Percentiles rank a stretch among this genome's conserved stretches.
Conservation (phyloP, 202 grass and related monocot species). For the Thinopyrum obtusiflorum region DNA sequence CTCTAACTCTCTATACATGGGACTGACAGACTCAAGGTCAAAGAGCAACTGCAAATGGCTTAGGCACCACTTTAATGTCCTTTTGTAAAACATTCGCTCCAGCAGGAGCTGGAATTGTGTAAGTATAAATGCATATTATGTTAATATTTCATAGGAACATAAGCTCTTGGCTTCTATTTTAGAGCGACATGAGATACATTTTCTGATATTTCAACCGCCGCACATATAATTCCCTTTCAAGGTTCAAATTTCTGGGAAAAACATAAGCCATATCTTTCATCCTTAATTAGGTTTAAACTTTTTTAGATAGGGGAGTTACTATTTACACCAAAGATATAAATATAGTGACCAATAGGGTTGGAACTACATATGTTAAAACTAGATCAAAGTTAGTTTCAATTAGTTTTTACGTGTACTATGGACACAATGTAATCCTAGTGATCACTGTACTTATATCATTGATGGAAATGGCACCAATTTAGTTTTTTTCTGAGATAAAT, state of each 20-base stretch:
- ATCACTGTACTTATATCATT: neutral
- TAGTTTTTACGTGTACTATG: neutral
- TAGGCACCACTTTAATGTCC: conserved; percentile 66
- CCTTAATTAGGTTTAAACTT: neutral
- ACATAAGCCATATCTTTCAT: neutral
- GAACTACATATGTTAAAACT: too few relatives aligned
- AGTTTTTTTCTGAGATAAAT: neutral
- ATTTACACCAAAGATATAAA: too few relatives aligned
- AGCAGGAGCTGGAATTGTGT: conserved; percentile 60
- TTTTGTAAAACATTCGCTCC: conserved; percentile 67
- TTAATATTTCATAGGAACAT: neutral
- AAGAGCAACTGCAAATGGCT: conserved; percentile 72
- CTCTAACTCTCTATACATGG: neutral
- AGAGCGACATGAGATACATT: neutral
- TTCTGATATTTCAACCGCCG: neutral
- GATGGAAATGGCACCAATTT: neutral
- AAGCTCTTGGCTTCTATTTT: neutral
- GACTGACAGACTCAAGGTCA: conserved; percentile 42
- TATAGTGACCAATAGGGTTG: too few relatives aligned
- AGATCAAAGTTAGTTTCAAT: neutral
- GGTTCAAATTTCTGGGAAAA: neutral
- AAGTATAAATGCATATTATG: conserved; percentile 14
- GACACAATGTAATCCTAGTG: neutral
- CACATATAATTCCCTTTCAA: neutral
- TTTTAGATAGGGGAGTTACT: too few relatives aligned